Conservation (phyloP, 148 eudicot species). For the Talinum fruticosum region DNA sequence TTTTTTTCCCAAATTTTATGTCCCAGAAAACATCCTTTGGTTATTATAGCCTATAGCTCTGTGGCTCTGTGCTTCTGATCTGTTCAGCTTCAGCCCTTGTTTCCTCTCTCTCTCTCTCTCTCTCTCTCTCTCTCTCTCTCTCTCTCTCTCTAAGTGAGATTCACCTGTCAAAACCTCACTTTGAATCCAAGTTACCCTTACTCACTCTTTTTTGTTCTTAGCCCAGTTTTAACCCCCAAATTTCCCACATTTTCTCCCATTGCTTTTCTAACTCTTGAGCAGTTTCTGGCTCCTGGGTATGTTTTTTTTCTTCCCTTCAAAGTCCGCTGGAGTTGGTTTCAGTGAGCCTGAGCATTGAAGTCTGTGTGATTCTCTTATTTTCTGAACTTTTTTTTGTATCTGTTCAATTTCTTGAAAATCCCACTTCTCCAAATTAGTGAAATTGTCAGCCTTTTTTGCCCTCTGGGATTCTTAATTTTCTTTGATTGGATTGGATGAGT, state of each 20-base stretch:
- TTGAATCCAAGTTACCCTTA: constrained; percentile 52
- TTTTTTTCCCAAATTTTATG: no score
- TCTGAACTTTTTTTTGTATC: not conserved
- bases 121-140: constrained; percentile 2
- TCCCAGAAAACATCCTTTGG: constrained; percentile 7
- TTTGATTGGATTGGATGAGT: constrained; percentile 18
- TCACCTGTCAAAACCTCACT: constrained; percentile 42
- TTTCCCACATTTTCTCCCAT: constrained; percentile 1
- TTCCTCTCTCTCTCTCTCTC: constrained; percentile 1
- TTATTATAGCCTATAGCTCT: not conserved
- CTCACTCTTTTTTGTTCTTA: constrained; percentile 19
- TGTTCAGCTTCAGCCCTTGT: not conserved
- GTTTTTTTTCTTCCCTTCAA: not conserved
- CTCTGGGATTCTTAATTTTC: not conserved
- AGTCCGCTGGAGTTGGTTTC: constrained; percentile 13
- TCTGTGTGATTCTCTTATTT: not conserved
- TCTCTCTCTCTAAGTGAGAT: not conserved
- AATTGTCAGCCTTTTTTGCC: constrained; percentile 10
- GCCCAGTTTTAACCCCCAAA: constrained; percentile 14
- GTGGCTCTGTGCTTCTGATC: not conserved
- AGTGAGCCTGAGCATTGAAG: constrained; percentile 7
- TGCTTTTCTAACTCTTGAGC: not conserved
- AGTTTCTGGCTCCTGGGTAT: not conserved
- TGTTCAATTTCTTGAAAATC: constrained; percentile 20
- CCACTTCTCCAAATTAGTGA: constrained; percentile 28